Base-by-base conservation (phyloP, 179 eudicot genomes). In the Actinidia polygama region DNA sequence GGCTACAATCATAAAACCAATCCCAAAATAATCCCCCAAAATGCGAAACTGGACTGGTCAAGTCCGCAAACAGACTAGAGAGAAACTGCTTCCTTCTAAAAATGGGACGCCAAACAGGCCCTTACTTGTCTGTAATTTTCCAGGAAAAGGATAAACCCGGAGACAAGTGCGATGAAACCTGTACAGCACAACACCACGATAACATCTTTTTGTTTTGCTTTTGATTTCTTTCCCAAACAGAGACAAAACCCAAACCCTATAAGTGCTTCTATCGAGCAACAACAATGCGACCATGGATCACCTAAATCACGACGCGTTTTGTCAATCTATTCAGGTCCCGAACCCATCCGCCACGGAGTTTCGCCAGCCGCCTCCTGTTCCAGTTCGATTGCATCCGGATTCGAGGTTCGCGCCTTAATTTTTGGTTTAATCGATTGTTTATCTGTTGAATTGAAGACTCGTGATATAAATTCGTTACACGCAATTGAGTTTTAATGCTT, bases 381-480 rank as follows among this genome's bases (percentile, higher is more conserved):
- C 82, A 44, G 54, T 46, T 76, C 47, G 75, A 19, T 8, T 18
- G 0, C 76, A 18, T 23, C 7, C 76, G 7, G 84, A 83, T 55
- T 58, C 85, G 11, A 83, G 85, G 85, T 83, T 77, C 4, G 23
- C 24, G n/a, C n/a, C n/a, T n/a, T n/a, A n/a, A n/a, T n/a, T n/a
- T n/a, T n/a, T n/a, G n/a, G n/a, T n/a, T n/a, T n/a, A n/a, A n/a
- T n/a, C n/a, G n/a, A n/a, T n/a, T n/a, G n/a, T n/a, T n/a, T n/a
- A n/a, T n/a, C n/a, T n/a, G n/a, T n/a, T n/a, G n/a, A n/a, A n/a
- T n/a, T n/a, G n/a, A n/a, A n/a, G n/a, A n/a, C n/a, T n/a, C n/a
- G n/a, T n/a, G n/a, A n/a, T n/a, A n/a, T n/a, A n/a, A n/a, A n/a
- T n/a, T n/a, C n/a, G n/a, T n/a, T n/a, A n/a, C n/a, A n/a, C n/a